Evolutionary conservation across 2,329 filamentous ascomycete species (phyloP).

Genomic region (Xylaria sp.): DNA sequence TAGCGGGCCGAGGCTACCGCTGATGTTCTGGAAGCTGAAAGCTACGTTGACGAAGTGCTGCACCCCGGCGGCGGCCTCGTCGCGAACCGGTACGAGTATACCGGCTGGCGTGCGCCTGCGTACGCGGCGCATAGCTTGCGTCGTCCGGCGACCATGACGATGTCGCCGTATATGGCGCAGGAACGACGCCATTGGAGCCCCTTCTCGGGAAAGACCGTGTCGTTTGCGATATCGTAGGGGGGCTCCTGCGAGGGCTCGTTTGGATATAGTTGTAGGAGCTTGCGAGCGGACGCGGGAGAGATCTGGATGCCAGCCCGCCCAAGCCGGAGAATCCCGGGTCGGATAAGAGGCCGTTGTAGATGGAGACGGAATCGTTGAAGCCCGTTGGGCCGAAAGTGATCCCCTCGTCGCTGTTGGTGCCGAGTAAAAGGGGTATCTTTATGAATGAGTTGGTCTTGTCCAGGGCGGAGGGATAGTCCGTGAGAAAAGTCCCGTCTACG

Average conservation of each 20-base stretch:
- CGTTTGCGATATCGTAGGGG: conserved; percentile 55
- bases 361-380: conserved; percentile 55
- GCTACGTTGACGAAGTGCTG: conserved; percentile 61
- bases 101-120: conserved; percentile 48
- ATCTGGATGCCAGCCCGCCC: conserved; percentile 57
- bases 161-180: conserved; percentile 58
- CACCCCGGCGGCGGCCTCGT: conserved; percentile 55
- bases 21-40: conserved; percentile 63
- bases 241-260: conserved; percentile 59
- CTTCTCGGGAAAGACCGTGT: conserved; percentile 45
- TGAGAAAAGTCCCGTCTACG: conserved; percentile 60
- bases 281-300: conserved; percentile 57
- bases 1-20: conserved; percentile 56
- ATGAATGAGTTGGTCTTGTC: conserved; percentile 56
- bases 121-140: conserved; percentile 58
- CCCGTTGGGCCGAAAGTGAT: conserved; percentile 52
- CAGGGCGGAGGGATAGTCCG: conserved; percentile 59
- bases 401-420: conserved; percentile 61
- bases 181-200: conserved; percentile 58
- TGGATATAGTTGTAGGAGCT: conserved; percentile 59
- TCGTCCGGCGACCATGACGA: conserved; percentile 60
- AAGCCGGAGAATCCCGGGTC: conserved; percentile 46
- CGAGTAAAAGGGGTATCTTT: conserved; percentile 58
- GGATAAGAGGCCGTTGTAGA: conserved; percentile 49
- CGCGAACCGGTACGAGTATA: conserved; percentile 63